Evolutionary conservation across 768 basidiomycete species (phyloP).

Genomic region (Boletales sp.): DNA sequence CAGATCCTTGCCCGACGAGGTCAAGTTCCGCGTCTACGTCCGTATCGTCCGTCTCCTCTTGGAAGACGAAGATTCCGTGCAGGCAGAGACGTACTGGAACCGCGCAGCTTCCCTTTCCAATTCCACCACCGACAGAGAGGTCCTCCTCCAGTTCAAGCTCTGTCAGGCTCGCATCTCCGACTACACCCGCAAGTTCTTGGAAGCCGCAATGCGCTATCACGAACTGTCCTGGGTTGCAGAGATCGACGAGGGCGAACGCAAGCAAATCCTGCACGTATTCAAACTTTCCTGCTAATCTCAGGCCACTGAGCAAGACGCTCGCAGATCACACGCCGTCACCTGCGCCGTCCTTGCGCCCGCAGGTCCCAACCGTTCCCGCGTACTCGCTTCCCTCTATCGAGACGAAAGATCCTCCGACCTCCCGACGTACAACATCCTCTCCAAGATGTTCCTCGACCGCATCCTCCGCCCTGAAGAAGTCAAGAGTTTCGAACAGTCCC

Average conservation of each 20-base stretch:
- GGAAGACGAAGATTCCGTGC: slow-evolving; percentile 94
- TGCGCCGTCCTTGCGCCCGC: slow-evolving; percentile 97
- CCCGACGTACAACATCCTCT: slow-evolving; percentile 82
- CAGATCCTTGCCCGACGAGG: slow-evolving; percentile 70
- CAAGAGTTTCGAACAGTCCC: slow-evolving; percentile 80
- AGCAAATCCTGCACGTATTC: slow-evolving; percentile 76
- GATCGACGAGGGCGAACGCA: slow-evolving; percentile 91
- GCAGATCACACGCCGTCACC: slow-evolving; percentile 85
- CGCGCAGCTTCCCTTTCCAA: slow-evolving; percentile 90
- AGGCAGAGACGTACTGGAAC: slow-evolving; percentile 98
- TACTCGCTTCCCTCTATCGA: slow-evolving; percentile 88
- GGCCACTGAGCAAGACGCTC: slow-evolving; percentile 3
- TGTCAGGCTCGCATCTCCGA: slow-evolving; percentile 95
- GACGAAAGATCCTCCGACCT: slow-evolving; percentile 87
- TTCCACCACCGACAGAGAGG: slow-evolving; percentile 73
- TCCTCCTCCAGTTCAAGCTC: slow-evolving; percentile 80
- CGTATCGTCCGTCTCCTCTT: slow-evolving; percentile 91
- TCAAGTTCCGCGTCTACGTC: slow-evolving; percentile 87
- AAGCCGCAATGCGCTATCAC: slow-evolving; percentile 92
- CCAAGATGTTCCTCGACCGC: slow-evolving; percentile 98
- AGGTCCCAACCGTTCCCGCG: slow-evolving; percentile 91
- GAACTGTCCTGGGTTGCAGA: slow-evolving; percentile 89
- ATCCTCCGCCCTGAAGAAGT: slow-evolving; percentile 90
- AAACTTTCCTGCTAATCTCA: background rate
- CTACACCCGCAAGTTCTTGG: slow-evolving; percentile 86